Base-by-base conservation (phyloP, 306 rosid species). In the Prunus campanulata region DNA sequence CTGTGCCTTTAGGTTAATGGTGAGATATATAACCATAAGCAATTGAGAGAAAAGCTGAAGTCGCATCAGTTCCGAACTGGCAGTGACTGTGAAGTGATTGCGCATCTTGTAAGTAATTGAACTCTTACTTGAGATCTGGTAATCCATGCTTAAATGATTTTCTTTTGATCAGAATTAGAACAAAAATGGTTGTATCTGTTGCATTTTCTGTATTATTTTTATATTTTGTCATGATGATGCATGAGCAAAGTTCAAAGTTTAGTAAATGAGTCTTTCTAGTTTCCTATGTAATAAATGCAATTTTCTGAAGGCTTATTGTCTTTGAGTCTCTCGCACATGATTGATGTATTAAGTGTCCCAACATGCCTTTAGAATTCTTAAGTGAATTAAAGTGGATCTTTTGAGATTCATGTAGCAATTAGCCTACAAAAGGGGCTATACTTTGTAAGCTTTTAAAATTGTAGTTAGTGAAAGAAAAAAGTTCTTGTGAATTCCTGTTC, bases 51-150 rank as follows among this genome's bases (percentile, higher is more conserved):
- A 80, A 78, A 86, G 72, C 90, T 92, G 78, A 82, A 65, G 83
- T 88, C 93, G 30, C 99, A 96, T 80, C 78, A 88, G 74, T 90
- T 95, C 75, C 88, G 96, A 79, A 96, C 98, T 44, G 96, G 92
- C 39, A 96, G 99, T 82, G 97, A 92, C 70, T 92, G 99, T 83
- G 99, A 96, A 92, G 99, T 96, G 66, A 91, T 96, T 85, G 89
- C 99, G 5, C 98, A 92, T 89, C 99, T 96, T 70, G 99, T 95
- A 87, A 91, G 98, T 89, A 75, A 76, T 72, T 7, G 51, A 71
- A 63, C 75, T 73, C 67, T 62, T 51, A 18, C 70, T 72, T 51
- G 46, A 71, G 46, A 54, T 16, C 57, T 68, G 57, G 57, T 57
- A 30, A 69, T 48, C 66, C 22, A 13, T 48, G 78, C 66, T 75